Evolutionary conservation across 1,284 basidiomycete genomes (phyloP), one percentile per base, ranked within the genome.

Genomic region (Lignosus rhinocerotis): DNA sequence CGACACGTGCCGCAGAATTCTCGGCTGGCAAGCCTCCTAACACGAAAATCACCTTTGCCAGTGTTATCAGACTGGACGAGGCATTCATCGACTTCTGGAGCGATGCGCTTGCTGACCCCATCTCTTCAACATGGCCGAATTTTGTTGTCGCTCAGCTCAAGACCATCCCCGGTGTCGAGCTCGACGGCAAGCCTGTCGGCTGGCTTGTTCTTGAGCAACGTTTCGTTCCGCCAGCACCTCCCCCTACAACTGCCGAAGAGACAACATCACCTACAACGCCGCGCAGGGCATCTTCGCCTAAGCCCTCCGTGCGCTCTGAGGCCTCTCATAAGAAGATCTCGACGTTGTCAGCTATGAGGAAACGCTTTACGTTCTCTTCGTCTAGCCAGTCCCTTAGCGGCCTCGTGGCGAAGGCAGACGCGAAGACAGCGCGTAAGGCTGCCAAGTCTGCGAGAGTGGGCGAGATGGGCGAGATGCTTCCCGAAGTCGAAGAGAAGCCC

Each of bases 1-100:
- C 58, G 0, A 38, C 53, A 14, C 62, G 48, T 51, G 60, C 49
- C 6, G 60, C 57, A 1, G 39, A 53, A 10, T 55, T 61, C n/a
- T 46, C 32, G 32, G 8, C 38, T 2, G 51, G 52, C 59, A 72
- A 59, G 55, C 66, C 17, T 67, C 58, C 72, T 16, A 53, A 73
- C 44, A 77, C 78, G 17, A 81, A 73, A 66, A 74, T 79, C 17
- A 76, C 78, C 0, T 70, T 73, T 11, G 72, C 86, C 6, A 75
- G 78, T 21, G 60, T 82, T 34, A 72, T 84, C n/a, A 79, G 84
- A 60, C 68, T 91, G 6, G 89, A 91, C 65, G 88, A 91, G 67
- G 87, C 87, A 1, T 91, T 91, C 69, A 73, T 90, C 55, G 89
- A 91, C 70, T 90, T 90, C 67, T 91, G 88, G 87, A 80, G 78